phyloP scores from a whole-genome alignment of 2,329 filamentous ascomycete species.

The Stagonosporopsis rhizophila region DNA sequence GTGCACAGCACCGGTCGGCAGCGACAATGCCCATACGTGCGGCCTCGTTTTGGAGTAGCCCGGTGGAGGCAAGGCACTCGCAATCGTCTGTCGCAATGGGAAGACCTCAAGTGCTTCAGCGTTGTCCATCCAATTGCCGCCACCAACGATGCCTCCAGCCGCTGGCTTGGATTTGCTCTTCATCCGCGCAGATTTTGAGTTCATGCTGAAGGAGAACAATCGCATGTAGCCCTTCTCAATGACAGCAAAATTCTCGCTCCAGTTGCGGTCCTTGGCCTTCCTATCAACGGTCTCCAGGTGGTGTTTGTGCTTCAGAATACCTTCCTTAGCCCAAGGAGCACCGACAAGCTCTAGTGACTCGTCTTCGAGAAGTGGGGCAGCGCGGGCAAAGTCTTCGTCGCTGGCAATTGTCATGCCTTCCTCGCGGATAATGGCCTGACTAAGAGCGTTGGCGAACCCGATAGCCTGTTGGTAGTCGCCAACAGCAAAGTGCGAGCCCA shows the following conservation, averaged over 20 bases:
- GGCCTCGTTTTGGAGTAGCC: slow-evolving; percentile 91
- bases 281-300: slow-evolving; percentile 91
- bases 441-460: slow-evolving; percentile 94
- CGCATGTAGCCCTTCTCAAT: slow-evolving; percentile 94
- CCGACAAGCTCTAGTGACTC: slow-evolving; percentile 90
- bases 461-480: slow-evolving; percentile 95
- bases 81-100: slow-evolving; percentile 87
- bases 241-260: slow-evolving; percentile 94
- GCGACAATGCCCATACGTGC: slow-evolving; percentile 90
- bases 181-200: slow-evolving; percentile 73
- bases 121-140: slow-evolving; percentile 98
- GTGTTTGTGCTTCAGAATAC: slow-evolving; percentile 94
- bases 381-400: slow-evolving; percentile 65
- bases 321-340: slow-evolving; percentile 98
- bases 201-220: slow-evolving; percentile 89
- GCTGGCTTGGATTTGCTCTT: slow-evolving; percentile 66
- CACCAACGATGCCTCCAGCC: slow-evolving; percentile 78
- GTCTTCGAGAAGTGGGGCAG: slow-evolving; percentile 79
- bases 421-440: slow-evolving; percentile 94
- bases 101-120: slow-evolving; percentile 89
- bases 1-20: slow-evolving; percentile 93
- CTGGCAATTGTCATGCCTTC: slow-evolving; percentile 67
- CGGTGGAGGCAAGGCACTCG: slow-evolving; percentile 85
- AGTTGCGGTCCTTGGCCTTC: slow-evolving; percentile 91
- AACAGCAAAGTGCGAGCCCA: slow-evolving; percentile 76